A percentile compares a stretch with the other conserved stretches of the same genome.
These are phyloP conservation scores for Paramecium bursaria DNA, from an alignment of 73 alveolate species.

Conservation along the genomic window DNA sequence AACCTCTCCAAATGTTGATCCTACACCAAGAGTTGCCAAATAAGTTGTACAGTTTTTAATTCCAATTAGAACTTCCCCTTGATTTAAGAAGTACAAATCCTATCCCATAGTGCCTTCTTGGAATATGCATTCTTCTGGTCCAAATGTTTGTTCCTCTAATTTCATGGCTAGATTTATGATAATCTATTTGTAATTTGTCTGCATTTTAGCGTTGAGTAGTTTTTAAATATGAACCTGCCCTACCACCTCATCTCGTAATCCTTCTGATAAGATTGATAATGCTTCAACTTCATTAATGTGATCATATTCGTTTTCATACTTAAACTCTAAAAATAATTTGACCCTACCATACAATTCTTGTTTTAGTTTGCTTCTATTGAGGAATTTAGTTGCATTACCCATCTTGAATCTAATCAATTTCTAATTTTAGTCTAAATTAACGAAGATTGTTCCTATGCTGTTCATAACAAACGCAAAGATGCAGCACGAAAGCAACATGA, in stretches of 20 bases:
- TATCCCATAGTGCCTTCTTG: no score
- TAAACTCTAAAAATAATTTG: constrained; percentile 75
- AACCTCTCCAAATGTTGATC: constrained; percentile 73
- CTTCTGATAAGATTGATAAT: constrained; percentile 8
- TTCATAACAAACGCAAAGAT: constrained; percentile 82
- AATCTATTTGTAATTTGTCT: constrained; percentile 34
- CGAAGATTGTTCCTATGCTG: constrained; percentile 72
- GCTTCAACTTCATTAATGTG: constrained; percentile 56
- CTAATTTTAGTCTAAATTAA: constrained; percentile 49
- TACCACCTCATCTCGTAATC: constrained; percentile 18
- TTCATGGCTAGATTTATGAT: neutral
- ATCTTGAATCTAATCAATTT: constrained; percentile 47
- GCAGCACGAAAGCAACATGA: constrained; percentile 83
- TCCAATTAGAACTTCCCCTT: constrained; percentile 24
- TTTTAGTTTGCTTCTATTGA: constrained; percentile 75
- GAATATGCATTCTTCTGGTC: constrained; percentile 58
- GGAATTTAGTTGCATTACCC: constrained; percentile 72
- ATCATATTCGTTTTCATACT: constrained; percentile 58
- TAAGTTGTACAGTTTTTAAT: constrained; percentile 16
- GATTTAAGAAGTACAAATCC: constrained; percentile 40
- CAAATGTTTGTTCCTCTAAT: constrained; percentile 28
- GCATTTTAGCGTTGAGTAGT: neutral
- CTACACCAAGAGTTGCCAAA: constrained; percentile 6
- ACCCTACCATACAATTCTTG: constrained; percentile 75
- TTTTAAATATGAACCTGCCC: constrained; percentile 3